These are phyloP conservation scores for Neoboletus magnificus DNA, from an alignment of 768 basidiomycete genomes.

Conservation along the genomic window DNA sequence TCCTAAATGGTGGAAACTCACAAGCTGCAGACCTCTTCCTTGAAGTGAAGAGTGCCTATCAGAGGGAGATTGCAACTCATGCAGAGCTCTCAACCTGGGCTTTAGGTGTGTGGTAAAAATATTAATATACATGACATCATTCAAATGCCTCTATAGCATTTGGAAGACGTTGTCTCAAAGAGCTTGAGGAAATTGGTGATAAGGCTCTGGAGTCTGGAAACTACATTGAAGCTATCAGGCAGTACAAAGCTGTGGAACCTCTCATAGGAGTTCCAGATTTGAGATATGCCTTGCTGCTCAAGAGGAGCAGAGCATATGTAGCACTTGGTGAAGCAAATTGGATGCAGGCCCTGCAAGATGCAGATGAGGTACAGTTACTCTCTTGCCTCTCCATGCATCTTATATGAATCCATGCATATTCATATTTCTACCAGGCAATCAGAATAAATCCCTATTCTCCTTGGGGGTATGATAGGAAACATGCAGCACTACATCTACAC, in stretches of 20 bases:
- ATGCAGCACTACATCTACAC: neutral
- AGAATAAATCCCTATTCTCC: neutral
- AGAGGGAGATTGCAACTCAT: conserved; percentile 10
- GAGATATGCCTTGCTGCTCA: conserved; percentile 5
- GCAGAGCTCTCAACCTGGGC: conserved; percentile 16
- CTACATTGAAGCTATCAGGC: conserved; percentile 11
- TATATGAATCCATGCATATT: neutral
- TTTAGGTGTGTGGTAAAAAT: neutral
- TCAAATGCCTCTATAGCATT: neutral
- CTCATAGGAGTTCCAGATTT: conserved; percentile 1
- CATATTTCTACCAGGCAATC: neutral
- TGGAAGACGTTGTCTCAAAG: conserved; percentile 1
- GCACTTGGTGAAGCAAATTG: neutral
- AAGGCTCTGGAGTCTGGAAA: neutral
- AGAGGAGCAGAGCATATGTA: conserved; percentile 12
- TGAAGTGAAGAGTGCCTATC: conserved; percentile 5
- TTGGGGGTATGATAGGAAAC: neutral
- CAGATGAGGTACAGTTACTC: conserved; percentile 8
- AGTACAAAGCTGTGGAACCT: conserved; percentile 13
- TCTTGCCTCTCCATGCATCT: neutral
- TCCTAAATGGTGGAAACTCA: neutral
- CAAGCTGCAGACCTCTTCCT: conserved; percentile 8
- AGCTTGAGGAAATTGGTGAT: conserved; percentile 10
- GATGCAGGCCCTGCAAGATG: conserved; percentile 9
- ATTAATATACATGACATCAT: too few species aligned